Evolutionary conservation across 2,329 filamentous ascomycete genomes (phyloP).

Genomic region (Alternaria hordeiaustralica): DNA sequence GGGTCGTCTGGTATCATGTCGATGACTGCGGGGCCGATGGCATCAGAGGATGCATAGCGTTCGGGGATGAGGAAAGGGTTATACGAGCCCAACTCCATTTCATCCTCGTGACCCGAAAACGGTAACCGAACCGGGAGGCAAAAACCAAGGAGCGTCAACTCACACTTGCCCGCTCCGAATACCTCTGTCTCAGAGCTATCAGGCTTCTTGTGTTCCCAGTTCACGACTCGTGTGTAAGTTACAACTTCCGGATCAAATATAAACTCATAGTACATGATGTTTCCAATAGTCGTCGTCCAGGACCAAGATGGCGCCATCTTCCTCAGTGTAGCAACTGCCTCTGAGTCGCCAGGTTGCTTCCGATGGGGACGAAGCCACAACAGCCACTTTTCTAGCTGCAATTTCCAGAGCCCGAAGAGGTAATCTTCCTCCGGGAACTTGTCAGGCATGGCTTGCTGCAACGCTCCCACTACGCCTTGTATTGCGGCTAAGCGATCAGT

Average conservation of each 20-base stretch:
- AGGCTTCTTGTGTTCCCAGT: not conserved
- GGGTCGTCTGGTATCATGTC: not conserved
- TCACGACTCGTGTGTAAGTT: not conserved
- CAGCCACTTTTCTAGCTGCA: not conserved
- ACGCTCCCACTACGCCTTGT: not conserved
- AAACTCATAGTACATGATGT: not conserved
- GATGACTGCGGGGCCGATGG: not conserved
- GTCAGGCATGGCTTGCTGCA: not conserved
- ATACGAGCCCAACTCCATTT: accelerated
- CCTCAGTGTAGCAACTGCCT: not conserved
- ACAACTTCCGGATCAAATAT: not conserved
- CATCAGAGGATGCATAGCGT: not conserved
- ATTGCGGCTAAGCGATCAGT: constrained; percentile 4
- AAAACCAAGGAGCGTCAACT: not conserved
- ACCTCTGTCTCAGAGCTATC: not conserved
- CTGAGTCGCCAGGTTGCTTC: not conserved
- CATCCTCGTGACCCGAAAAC: not conserved
- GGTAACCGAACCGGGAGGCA: not conserved
- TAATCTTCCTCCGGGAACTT: not conserved
- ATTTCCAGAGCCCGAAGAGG: not conserved
- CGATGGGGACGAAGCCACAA: not conserved
- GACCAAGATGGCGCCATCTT: not conserved
- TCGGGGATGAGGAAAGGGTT: not conserved
- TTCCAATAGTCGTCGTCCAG: not conserved
- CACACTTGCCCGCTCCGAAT: not conserved